A percentile compares a stretch with the other conserved stretches of the same genome.
Evolutionary conservation across 352 stramenopile species (phyloP).

Genomic region (Pythium coloratum): DNA sequence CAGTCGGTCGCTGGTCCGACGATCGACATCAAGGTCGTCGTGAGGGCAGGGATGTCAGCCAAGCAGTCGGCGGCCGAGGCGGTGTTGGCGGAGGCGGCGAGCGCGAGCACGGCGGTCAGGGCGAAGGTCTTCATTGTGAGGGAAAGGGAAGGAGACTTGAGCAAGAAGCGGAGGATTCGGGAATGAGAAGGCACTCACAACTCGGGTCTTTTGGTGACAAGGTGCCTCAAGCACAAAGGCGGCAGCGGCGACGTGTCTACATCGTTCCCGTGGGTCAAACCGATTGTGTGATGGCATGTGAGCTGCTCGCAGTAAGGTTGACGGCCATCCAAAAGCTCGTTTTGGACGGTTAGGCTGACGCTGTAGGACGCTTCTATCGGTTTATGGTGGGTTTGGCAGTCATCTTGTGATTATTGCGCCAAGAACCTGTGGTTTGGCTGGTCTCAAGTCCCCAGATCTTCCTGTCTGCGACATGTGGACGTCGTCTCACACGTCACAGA

Average conservation of each 20-base stretch:
- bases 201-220: no score
- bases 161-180: not conserved
- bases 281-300: not conserved
- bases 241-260: no score
- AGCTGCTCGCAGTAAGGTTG: not conserved
- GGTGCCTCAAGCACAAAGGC: not conserved
- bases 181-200: not conserved
- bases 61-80: slow-evolving; percentile 11
- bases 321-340: no score
- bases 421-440: no score
- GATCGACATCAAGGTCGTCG: slow-evolving; percentile 5
- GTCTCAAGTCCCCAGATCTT: no score
- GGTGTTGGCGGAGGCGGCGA: slow-evolving; percentile 12
- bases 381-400: no score
- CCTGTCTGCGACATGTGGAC: no score
- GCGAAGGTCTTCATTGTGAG: slow-evolving; percentile 25
- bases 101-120: slow-evolving; percentile 3
- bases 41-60: slow-evolving; percentile 12
- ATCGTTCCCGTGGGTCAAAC: not conserved
- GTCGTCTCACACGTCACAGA: no score
- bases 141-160: not conserved
- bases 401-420: no score
- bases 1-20: slow-evolving; percentile 11
- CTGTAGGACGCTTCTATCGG: no score
- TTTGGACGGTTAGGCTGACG: no score